Base-by-base conservation (phyloP, 768 basidiomycete species). In the Psilocybe azurescens region DNA sequence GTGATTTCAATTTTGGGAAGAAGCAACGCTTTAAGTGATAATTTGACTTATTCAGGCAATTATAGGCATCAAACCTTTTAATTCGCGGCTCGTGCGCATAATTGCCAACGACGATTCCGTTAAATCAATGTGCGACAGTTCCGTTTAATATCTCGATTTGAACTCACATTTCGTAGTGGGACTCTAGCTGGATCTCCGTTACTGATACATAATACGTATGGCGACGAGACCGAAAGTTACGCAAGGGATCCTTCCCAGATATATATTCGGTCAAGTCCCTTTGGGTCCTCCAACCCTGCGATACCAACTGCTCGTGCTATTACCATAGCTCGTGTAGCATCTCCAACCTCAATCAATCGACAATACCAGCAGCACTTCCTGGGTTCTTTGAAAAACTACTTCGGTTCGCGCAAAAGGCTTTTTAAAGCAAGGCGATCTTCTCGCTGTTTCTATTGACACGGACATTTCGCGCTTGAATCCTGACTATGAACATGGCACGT, bases 281-380 rank as follows among this genome's bases (percentile, higher is more conserved):
- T 90, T 66, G 88, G 88, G 13, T 79, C 83, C 9, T 75, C 78
- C 5, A 75, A 78, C 57, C 89, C 89, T 30, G 74, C 81, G 7
- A 78, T 95, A 30, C 93, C 94, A 2, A 84, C 75, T 18, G 95
- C 94, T 6, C 79, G 77, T 56, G 77, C 84, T 1, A 75, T 96
- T 20, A 91, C 90, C 1, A 78, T 97, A 55, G 90, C 93, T 1
- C 86, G 93, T n/a, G 79, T 97, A 6, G 86, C 91, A 0, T 92
- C 93, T 0, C 88, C 92, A 1, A 74, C 87, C 58, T 87, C 91
- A 1, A 86, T 81, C 11, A 84, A 86, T 71, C 85, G 86, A 47
- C 71, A 75, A 33, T 89, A 90, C 69, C 90, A 94, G 69, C 69
- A 79, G 0, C 69, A 85, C 5, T 87, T 90, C 68, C 69, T 93